Conservation (phyloP, 148 eudicot species). For the Simmondsia chinensis region DNA sequence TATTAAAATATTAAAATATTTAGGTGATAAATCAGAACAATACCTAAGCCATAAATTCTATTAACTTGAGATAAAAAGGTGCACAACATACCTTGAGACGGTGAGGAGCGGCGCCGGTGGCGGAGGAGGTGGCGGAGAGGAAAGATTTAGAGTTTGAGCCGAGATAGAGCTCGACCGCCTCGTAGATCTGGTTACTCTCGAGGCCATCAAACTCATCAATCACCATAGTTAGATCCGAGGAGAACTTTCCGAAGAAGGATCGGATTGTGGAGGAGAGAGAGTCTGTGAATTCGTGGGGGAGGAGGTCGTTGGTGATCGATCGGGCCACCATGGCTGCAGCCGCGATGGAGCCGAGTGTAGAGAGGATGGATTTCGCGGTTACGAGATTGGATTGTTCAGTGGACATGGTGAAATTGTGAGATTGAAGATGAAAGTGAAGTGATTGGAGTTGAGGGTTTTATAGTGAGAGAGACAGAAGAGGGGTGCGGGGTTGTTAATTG, state of each 20-base stretch:
- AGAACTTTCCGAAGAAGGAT: conserved; percentile 23
- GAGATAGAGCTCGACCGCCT: conserved; percentile 37
- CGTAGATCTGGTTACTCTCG: conserved; percentile 32
- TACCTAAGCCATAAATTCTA: too few relatives aligned
- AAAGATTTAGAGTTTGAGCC: conserved; percentile 9
- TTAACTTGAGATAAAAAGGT: too few relatives aligned
- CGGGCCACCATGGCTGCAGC: conserved; percentile 42
- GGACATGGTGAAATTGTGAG: too few relatives aligned
- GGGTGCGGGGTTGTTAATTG: too few relatives aligned
- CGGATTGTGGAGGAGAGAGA: conserved; percentile 22
- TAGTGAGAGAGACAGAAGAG: too few relatives aligned
- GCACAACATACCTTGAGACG: too few relatives aligned
- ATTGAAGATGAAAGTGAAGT: too few relatives aligned
- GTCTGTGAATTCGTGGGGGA: conserved; percentile 32
- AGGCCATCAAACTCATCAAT: conserved; percentile 43
- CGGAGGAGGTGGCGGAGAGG: conserved; percentile 10
- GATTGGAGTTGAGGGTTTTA: too few relatives aligned
- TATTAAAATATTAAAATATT: too few relatives aligned
- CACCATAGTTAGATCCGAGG: conserved; percentile 27
- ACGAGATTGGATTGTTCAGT: too few relatives aligned
- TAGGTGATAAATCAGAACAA: too few relatives aligned
- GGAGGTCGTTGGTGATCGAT: conserved; percentile 21
- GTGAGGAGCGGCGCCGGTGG: conserved; percentile 7
- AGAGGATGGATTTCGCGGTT: conserved; percentile 27
- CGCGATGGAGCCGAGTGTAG: conserved; percentile 35